These are phyloP conservation scores for Chenopodium formosanum DNA, from an alignment of 148 eudicot species.

Conservation along the genomic window DNA sequence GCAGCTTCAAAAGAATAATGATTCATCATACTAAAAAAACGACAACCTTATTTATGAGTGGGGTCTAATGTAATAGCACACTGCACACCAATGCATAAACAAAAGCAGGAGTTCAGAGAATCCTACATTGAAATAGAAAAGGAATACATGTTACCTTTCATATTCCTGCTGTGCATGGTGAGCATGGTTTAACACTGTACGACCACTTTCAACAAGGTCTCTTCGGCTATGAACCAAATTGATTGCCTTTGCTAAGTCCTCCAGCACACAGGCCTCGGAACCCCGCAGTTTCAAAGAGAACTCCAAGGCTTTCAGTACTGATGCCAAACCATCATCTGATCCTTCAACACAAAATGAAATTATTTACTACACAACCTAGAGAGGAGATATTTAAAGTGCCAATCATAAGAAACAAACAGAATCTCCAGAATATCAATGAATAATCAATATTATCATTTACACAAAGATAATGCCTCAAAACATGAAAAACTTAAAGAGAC, in stretches of 20 bases:
- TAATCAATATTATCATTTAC: neutral
- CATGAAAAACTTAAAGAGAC: neutral
- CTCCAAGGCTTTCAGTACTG: constrained; percentile 82
- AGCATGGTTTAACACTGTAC: constrained; percentile 85
- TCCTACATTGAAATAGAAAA: neutral
- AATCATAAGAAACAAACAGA: neutral
- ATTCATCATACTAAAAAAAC: neutral
- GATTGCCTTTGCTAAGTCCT: constrained; percentile 92
- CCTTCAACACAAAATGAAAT: constrained; percentile 41
- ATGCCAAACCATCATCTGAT: constrained; percentile 84
- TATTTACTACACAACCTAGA: constrained; percentile 3
- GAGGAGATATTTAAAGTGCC: neutral
- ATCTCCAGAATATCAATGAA: neutral
- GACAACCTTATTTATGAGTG: neutral
- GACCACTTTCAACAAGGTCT: constrained; percentile 97
- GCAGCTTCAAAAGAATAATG: neutral
- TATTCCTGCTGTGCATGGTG: constrained; percentile 81
- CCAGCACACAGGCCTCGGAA: constrained; percentile 89
- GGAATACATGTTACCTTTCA: constrained; percentile 54
- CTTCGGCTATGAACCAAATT: constrained; percentile 82
- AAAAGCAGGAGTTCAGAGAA: neutral
- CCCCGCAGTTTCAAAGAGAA: constrained; percentile 90
- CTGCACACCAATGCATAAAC: neutral
- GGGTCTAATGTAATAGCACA: neutral
- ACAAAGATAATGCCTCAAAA: neutral